Evolutionary conservation across 176 grass and related monocot species (phyloP).

Genomic region (Urochloa ruziziensis): DNA sequence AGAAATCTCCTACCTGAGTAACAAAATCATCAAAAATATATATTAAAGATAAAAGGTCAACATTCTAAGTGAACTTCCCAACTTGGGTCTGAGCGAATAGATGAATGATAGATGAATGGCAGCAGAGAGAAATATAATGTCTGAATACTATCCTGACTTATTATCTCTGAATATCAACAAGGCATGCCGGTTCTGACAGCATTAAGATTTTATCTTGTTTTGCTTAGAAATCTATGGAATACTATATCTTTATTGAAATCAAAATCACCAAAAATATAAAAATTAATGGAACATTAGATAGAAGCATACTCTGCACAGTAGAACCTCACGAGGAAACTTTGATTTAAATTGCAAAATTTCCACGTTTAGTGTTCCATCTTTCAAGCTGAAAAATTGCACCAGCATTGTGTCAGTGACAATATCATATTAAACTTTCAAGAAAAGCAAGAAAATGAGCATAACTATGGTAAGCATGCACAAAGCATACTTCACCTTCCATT

Average conservation of each 20-base stretch:
- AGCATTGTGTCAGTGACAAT: not conserved
- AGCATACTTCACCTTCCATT: constrained; percentile 82
- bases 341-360: constrained; percentile 93
- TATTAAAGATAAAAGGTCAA: not conserved
- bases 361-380: constrained; percentile 95
- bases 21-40: constrained; percentile 19
- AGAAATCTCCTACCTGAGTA: constrained; percentile 94
- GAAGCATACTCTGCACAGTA: constrained; percentile 87
- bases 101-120: no score
- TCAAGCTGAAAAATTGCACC: constrained; percentile 56
- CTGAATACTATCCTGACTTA: not conserved
- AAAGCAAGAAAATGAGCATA: constrained; percentile 1
- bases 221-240: not conserved
- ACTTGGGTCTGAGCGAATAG: not conserved
- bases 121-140: not conserved
- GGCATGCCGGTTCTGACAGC: not conserved
- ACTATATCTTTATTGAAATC: not conserved
- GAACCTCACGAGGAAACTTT: constrained; percentile 84
- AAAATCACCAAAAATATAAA: not conserved
- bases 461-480: not conserved
- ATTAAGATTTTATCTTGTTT: not conserved
- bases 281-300: not conserved
- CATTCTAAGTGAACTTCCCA: not conserved
- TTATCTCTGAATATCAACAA: not conserved
- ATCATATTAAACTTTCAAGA: not conserved